phyloP scores from a whole-genome alignment of 805 yeast genomes.

The Kodamaea fukazawae region DNA sequence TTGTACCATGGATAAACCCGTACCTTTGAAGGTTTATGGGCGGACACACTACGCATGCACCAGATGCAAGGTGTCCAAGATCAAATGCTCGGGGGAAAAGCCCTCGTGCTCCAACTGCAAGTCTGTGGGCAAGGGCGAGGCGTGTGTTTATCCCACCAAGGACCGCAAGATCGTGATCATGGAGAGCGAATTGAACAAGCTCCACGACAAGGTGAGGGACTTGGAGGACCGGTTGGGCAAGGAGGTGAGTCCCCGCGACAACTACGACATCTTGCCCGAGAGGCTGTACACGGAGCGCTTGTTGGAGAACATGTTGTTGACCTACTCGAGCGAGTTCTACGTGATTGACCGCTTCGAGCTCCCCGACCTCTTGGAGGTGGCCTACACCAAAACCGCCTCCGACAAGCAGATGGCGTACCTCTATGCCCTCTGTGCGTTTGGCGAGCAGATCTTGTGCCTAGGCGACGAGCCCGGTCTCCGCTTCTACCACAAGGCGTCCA shows the following conservation, averaged over 20 bases:
- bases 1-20: slow-evolving; percentile 11
- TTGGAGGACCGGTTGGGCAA: slow-evolving; percentile 19
- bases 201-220: slow-evolving; percentile 31
- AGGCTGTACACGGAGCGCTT: too few relatives aligned
- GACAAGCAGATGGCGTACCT: slow-evolving; percentile 26
- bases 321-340: slow-evolving; percentile 37
- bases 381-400: slow-evolving; percentile 11
- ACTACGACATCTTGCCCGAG: too few relatives aligned
- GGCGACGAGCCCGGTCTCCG: slow-evolving; percentile 31
- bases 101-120: slow-evolving; percentile 43
- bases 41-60: slow-evolving; percentile 43
- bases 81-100: slow-evolving; percentile 41
- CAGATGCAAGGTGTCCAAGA: slow-evolving; percentile 39
- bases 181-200: slow-evolving; percentile 38
- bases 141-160: slow-evolving; percentile 35
- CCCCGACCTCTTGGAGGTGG: neutral
- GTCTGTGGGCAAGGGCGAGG: slow-evolving; percentile 27
- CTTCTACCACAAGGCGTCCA: slow-evolving; percentile 30
- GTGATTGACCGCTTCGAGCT: slow-evolving; percentile 23
- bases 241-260: too few relatives aligned
- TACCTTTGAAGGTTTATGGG: slow-evolving; percentile 41
- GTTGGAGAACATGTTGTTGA: slow-evolving; percentile 6
- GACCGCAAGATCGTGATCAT: slow-evolving; percentile 42
- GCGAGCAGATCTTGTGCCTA: slow-evolving; percentile 29
- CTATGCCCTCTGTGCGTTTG: slow-evolving; percentile 35